A percentile compares a stretch with the other conserved stretches of the same genome.
phyloP scores from a whole-genome alignment of 352 stramenopile genomes.

The Sclerospora graminicola region DNA sequence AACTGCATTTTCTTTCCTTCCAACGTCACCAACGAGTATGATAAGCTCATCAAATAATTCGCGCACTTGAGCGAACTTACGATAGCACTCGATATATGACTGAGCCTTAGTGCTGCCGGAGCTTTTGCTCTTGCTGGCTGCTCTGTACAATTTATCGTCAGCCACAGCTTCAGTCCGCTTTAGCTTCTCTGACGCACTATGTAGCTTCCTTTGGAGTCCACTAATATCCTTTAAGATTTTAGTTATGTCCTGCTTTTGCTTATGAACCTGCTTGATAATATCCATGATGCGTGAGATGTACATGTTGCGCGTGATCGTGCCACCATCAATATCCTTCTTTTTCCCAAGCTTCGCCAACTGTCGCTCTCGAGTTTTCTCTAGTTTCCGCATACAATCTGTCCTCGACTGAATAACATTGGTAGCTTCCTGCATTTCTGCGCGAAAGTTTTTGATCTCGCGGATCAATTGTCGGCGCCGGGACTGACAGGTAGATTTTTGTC shows the following conservation, averaged over 20 bases:
- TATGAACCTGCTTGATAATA: conserved; percentile 86
- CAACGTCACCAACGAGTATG: conserved; percentile 42
- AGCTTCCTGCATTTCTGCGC: conserved; percentile 57
- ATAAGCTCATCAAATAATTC: conserved; percentile 83
- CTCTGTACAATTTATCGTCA: conserved; percentile 76
- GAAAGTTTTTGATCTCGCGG: conserved; percentile 54
- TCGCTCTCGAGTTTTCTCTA: conserved; percentile 50
- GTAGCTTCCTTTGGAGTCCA: conserved; percentile 68
- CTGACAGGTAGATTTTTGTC: conserved; percentile 42
- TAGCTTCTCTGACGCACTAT: conserved; percentile 63
- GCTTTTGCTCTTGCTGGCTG: conserved; percentile 30
- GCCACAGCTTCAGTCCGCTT: conserved; percentile 74
- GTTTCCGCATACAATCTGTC: conserved; percentile 34
- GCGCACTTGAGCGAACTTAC: conserved; percentile 70
- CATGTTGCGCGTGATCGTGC: conserved; percentile 46
- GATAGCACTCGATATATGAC: conserved; percentile 75
- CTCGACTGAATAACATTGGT: conserved; percentile 54
- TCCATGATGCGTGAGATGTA: conserved; percentile 87
- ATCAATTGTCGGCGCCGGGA: conserved; percentile 45
- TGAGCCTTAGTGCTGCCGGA: conserved; percentile 14
- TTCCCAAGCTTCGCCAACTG: conserved; percentile 13
- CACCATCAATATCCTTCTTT: conserved; percentile 9
- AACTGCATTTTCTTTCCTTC: conserved; percentile 65
- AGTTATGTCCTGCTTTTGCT: conserved; percentile 80
- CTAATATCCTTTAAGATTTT: conserved; percentile 79